A percentile compares a stretch with the other conserved stretches of the same genome.
These are phyloP conservation scores for Sclerotinia glacialis DNA, from an alignment of 2,329 filamentous ascomycete species.

Conservation along the genomic window DNA sequence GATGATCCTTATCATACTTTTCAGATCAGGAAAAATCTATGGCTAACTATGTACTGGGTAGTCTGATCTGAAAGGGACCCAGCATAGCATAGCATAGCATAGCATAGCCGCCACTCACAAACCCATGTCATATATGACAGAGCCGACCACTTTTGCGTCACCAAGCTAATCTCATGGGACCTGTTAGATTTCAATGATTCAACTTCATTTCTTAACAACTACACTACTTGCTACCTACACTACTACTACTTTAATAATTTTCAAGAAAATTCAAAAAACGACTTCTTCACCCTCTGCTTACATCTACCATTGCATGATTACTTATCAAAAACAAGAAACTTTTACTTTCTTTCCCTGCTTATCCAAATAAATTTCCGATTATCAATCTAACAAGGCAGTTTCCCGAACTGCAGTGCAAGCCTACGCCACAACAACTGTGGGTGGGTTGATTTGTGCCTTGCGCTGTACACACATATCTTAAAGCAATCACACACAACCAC, in stretches of 20 bases:
- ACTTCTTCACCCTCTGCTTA: not conserved
- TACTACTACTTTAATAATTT: not conserved
- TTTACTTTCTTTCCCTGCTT: slow-evolving; percentile 4
- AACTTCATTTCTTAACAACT: not conserved
- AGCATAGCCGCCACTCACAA: slow-evolving; percentile 1
- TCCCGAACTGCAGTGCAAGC: slow-evolving; percentile 7
- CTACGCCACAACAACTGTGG: slow-evolving; percentile 17
- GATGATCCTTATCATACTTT: not conserved
- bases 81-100: not conserved
- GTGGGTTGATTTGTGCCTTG: slow-evolving; percentile 20
- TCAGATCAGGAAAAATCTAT: not conserved
- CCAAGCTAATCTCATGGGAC: not conserved
- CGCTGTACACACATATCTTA: slow-evolving; percentile 13
- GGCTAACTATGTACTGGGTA: too few species aligned
- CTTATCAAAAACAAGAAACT: not conserved
- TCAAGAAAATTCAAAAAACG: not conserved
- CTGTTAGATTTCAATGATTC: not conserved
- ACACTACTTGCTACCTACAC: too few species aligned
- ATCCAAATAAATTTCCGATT: slow-evolving; percentile 6
- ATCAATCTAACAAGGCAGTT: slow-evolving; percentile 17
- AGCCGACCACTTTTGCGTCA: slow-evolving; percentile 9
- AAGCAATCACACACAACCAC: slow-evolving; percentile 14
- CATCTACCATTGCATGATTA: not conserved
- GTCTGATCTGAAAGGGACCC: not conserved
- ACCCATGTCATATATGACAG: slow-evolving; percentile 2